Base-by-base conservation (phyloP, 106 monocot species). In the Chionographis japonica region DNA sequence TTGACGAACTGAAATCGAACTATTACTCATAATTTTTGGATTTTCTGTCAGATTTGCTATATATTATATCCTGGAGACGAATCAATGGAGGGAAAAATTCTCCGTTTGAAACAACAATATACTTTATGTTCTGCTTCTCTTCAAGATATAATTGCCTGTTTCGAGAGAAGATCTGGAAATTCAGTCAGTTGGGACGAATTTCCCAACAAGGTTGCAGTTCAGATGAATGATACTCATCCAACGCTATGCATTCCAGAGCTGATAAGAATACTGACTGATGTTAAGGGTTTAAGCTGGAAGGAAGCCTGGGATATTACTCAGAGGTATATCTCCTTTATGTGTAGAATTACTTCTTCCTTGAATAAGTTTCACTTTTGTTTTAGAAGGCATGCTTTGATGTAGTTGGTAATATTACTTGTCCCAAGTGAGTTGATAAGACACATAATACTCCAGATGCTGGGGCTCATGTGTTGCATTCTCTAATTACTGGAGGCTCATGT, bases 151-250 rank as follows among this genome's bases (percentile, higher is more conserved):
- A 69, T 97, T 75, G 82, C 92, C 39, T 79, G 89, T 52, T 97
- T 97, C 72, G 97, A 92, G 77, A 97, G 86, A 52, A 84, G 92
- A 75, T 82, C 89, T 61, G 85, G 89, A 58, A 69, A 76, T 74
- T 76, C 76, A 49, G 59, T 90, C 19, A 85, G 83, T 40, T 97
- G 97, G 97, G 77, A 84, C 69, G 92, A 97, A 12, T 87, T 97
- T 49, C 97, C 97, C 38, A 75, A 62, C 3, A 97, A 97, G 79
- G 92, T 97, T 67, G 92, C 97, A 14, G 83, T 97, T 54, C 97
- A 97, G 84, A 97, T 97, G 97, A 97, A 97, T 72, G 97, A 97
- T 65, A 97, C 97, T 46, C 97, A 97, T 64, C 97, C 97, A 61
- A 97, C 97, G 39, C 69, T 97, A 17, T 92, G 97, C 87, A 97